Evolutionary conservation across 495 filamentous ascomycete genomes (phyloP).

Genomic region (Penicillium robsamsonii): DNA sequence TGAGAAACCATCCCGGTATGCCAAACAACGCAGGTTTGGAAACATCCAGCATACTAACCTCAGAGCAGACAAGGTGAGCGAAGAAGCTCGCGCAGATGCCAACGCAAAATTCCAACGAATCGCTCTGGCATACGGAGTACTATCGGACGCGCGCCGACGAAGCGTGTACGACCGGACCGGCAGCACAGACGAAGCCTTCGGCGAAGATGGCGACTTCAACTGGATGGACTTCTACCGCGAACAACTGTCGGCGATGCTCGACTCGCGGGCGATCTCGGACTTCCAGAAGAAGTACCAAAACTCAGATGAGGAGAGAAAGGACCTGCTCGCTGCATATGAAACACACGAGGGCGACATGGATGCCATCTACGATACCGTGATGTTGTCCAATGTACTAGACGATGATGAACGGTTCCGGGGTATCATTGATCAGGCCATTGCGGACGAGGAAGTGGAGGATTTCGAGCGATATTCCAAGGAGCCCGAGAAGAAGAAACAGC

Average conservation of each 20-base stretch:
- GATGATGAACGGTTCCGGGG: slow-evolving; percentile 81
- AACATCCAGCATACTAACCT: background rate
- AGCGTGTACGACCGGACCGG: slow-evolving; percentile 86
- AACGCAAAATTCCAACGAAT: slow-evolving; percentile 81
- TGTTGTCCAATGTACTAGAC: slow-evolving; percentile 79
- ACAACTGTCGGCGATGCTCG: slow-evolving; percentile 73
- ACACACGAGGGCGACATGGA: slow-evolving; percentile 69
- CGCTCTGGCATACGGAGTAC: slow-evolving; percentile 89
- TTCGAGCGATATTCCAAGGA: slow-evolving; percentile 72
- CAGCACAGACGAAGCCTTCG: slow-evolving; percentile 74
- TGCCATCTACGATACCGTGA: slow-evolving; percentile 72
- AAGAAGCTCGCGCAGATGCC: slow-evolving; percentile 62
- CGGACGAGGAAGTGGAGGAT: slow-evolving; percentile 57
- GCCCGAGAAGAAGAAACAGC: slow-evolving; percentile 59
- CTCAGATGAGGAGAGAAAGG: slow-evolving; percentile 78
- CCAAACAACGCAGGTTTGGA: background rate
- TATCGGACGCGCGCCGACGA: slow-evolving; percentile 75
- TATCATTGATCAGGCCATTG: slow-evolving; percentile 82
- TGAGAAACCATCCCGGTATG: slow-evolving; percentile 88
- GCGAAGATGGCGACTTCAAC: slow-evolving; percentile 76
- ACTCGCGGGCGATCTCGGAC: slow-evolving; percentile 62
- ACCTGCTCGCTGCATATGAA: slow-evolving; percentile 73
- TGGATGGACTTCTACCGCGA: slow-evolving; percentile 86
- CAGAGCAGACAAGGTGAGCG: slow-evolving; percentile 64
- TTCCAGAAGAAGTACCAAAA: slow-evolving; percentile 77